Base-by-base conservation (phyloP, 805 yeast genomes). In the Candida ascalaphidarum region DNA sequence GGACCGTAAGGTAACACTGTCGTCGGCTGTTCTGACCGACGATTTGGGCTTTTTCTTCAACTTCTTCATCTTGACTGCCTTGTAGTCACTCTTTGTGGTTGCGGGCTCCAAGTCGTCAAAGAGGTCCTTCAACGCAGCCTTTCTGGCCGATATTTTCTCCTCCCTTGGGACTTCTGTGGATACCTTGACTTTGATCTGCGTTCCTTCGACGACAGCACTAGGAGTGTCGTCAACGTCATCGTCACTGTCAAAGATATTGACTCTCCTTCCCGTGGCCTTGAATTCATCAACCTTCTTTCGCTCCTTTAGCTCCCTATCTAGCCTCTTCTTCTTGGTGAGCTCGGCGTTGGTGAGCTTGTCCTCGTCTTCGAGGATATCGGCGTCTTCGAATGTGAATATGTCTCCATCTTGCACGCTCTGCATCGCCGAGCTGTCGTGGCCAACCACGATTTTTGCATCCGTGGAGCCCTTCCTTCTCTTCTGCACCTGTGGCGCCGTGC, bases 321-420 rank as follows among this genome's bases (percentile, higher is more conserved):
- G 47, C 32, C 51, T 57, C 3, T 46, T 40, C 11, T 42, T 32
- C 35, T 33, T 19, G 11, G 32, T 16, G 35, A 50, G 44, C 34
- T 40, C 48, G n/a, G 61, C 68, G 28, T 72, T 61, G 17, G 48
- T 59, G 17, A 77, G 44, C 16, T 40, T 44, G 5, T 35, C 48
- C 14, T 43, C 44, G 6, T 44, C 55, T 11, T 48, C 68, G 11
- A 61, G 37, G 11, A 69, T 35, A 14, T 52, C 49, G n/a, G 47
- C 39, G 37, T 77, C 83, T 26, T 72, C 65, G 27, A 81, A 54
- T 0, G 86, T 80, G 28, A 81, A 52, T 3, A 79, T 57, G 1
- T 61, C 70, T 5, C 62, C 58, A n/a, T 52, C 65, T 4, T 53
- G 46, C 1, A 65, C 38, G 10, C 46, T 42, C 8, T 8, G 8